Percentiles rank a stretch among this genome's conserved stretches.
These are phyloP conservation scores for Alternaria postmessia DNA, from an alignment of 2,329 filamentous ascomycete species.

Conservation along the genomic window DNA sequence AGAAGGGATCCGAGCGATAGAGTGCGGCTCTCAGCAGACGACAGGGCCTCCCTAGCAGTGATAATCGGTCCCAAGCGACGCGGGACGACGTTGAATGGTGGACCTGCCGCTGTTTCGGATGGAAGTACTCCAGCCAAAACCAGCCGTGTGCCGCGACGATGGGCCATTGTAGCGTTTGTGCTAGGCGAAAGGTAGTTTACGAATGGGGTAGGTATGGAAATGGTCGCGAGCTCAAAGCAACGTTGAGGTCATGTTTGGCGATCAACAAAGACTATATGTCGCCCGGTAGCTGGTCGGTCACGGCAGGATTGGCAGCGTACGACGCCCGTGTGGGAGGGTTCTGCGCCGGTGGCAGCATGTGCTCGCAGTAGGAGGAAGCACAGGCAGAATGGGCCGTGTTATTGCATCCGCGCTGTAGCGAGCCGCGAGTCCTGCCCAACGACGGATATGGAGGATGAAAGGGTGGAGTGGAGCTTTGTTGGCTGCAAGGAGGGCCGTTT, in stretches of 20 bases:
- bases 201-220: slow-evolving; percentile 12
- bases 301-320: slow-evolving; percentile 22
- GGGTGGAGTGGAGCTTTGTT: slow-evolving; percentile 22
- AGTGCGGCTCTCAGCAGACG: slow-evolving; percentile 46
- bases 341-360: slow-evolving; percentile 29
- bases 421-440: slow-evolving; percentile 34
- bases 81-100: slow-evolving; percentile 44
- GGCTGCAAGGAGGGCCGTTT: slow-evolving; percentile 8
- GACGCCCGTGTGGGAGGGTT: slow-evolving; percentile 32
- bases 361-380: slow-evolving; percentile 21
- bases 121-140: slow-evolving; percentile 22
- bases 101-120: slow-evolving; percentile 38
- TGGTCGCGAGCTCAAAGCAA: slow-evolving; percentile 26
- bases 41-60: slow-evolving; percentile 41
- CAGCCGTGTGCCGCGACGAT: slow-evolving; percentile 39
- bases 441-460: slow-evolving; percentile 18
- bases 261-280: slow-evolving; percentile 16
- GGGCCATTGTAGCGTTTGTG: slow-evolving; percentile 29
- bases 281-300: slow-evolving; percentile 31
- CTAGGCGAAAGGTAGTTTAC: slow-evolving; percentile 24
- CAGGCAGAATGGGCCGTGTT: slow-evolving; percentile 32
- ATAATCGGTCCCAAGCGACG: slow-evolving; percentile 27
- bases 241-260: slow-evolving; percentile 11
- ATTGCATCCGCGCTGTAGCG: slow-evolving; percentile 34
- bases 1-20: slow-evolving; percentile 43